phyloP scores from a whole-genome alignment of 805 yeast genomes.

The Wickerhamomyces kurtzmanii region DNA sequence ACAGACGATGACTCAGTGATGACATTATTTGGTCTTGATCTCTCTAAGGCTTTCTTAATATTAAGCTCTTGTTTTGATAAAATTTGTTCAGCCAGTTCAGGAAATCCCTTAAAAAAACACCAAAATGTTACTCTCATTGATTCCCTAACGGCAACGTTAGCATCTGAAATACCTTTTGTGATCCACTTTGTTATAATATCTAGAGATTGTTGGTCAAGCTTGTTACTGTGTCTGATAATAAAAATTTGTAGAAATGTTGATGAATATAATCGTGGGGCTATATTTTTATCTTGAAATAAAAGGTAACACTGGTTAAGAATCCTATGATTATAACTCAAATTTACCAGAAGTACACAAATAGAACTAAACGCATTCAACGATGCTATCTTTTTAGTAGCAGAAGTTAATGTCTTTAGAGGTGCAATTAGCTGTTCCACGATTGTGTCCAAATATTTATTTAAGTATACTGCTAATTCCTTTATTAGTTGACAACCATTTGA shows the following conservation, averaged over 20 bases:
- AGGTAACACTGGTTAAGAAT: constrained; percentile 36
- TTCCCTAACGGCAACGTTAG: constrained; percentile 74
- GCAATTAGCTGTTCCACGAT: constrained; percentile 23
- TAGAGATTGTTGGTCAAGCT: constrained; percentile 18
- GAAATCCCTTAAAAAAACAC: constrained; percentile 49
- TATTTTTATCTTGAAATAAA: constrained; percentile 59
- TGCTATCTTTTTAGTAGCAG: constrained; percentile 27
- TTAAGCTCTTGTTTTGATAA: constrained; percentile 17
- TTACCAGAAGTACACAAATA: constrained; percentile 39
- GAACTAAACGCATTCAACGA: constrained; percentile 24
- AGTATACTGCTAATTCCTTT: constrained; percentile 41
- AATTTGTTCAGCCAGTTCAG: constrained; percentile 32
- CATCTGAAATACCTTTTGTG: constrained; percentile 59
- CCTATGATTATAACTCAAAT: constrained; percentile 44
- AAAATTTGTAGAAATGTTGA: constrained; percentile 62
- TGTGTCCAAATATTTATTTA: constrained; percentile 18
- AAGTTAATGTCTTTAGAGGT: constrained; percentile 20
- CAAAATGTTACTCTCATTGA: constrained; percentile 67
- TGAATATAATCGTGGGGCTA: constrained; percentile 60
- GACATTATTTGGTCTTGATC: constrained; percentile 36
- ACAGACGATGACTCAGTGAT: constrained; percentile 11
- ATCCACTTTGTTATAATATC: constrained; percentile 43
- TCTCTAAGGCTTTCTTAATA: constrained; percentile 50
- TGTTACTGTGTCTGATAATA: constrained; percentile 38
- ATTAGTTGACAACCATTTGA: constrained; percentile 66